These are phyloP conservation scores for Hemileccinum rubropunctum DNA, from an alignment of 768 basidiomycete genomes.

Conservation along the genomic window DNA sequence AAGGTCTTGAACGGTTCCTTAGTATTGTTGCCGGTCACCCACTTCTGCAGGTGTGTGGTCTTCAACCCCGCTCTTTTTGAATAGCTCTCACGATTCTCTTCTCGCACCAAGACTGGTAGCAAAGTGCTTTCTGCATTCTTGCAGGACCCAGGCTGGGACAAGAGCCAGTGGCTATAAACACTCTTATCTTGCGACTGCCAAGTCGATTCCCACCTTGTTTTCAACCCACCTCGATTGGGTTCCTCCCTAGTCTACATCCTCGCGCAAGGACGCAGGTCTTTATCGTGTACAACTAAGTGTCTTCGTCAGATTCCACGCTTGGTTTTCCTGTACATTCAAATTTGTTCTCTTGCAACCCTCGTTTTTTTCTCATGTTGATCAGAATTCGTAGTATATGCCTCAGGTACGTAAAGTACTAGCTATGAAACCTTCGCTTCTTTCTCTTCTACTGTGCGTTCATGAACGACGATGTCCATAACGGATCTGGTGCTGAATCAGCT, in stretches of 20 bases:
- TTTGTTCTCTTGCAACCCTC: slow-evolving; percentile 13
- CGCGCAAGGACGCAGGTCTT: slow-evolving; percentile 10
- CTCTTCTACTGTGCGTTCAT: slow-evolving; percentile 39
- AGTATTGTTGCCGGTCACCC: slow-evolving; percentile 98
- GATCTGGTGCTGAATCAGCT: slow-evolving; percentile 43
- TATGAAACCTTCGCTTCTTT: slow-evolving; percentile 10
- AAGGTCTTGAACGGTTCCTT: slow-evolving; percentile 92
- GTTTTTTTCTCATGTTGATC: slow-evolving; percentile 1
- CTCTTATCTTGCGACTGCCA: neutral
- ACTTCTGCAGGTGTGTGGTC: slow-evolving; percentile 82
- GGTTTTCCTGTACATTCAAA: slow-evolving; percentile 22
- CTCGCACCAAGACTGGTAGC: slow-evolving; percentile 71
- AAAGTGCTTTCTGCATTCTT: slow-evolving; percentile 95
- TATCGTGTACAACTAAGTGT: slow-evolving; percentile 21
- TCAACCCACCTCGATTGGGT: neutral
- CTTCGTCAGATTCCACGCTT: slow-evolving; percentile 8
- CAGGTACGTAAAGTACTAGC: slow-evolving; percentile 11
- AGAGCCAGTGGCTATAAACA: slow-evolving; percentile 66
- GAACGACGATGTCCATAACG: slow-evolving; percentile 73
- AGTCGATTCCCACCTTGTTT: neutral
- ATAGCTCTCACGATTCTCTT: slow-evolving; percentile 5
- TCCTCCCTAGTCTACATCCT: neutral
- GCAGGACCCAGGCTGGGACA: slow-evolving; percentile 93
- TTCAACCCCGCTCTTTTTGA: neutral
- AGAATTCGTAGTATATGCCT: slow-evolving; percentile 6